Evolutionary conservation across 2,329 filamentous ascomycete species (phyloP).

Genomic region (Verticillium isaacii): DNA sequence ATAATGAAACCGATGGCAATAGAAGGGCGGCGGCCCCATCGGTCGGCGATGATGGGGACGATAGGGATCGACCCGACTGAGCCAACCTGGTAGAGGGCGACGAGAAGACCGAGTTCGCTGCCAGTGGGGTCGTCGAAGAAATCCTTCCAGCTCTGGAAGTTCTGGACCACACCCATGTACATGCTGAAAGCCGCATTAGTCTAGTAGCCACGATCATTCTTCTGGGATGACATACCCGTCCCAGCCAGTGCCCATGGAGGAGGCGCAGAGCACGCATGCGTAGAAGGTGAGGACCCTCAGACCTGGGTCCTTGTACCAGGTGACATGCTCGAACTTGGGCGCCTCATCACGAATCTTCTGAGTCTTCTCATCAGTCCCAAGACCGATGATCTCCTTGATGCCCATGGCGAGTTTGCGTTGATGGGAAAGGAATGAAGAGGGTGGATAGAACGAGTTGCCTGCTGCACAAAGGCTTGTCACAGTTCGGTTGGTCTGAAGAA

Average conservation of each 20-base stretch:
- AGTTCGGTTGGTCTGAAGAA: neutral
- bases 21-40: conserved; percentile 20
- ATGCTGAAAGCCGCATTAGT: neutral
- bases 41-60: conserved; percentile 24
- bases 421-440: neutral
- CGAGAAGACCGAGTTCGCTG: conserved; percentile 22
- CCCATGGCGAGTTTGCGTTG: neutral
- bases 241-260: conserved; percentile 51
- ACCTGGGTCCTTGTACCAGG: conserved; percentile 49
- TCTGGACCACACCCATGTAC: conserved; percentile 3
- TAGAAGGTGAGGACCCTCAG: conserved; percentile 51
- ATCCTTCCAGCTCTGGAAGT: conserved; percentile 5
- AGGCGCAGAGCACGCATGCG: conserved; percentile 43
- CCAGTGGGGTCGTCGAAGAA: conserved; percentile 25
- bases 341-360: conserved; percentile 31
- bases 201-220: neutral
- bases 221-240: conserved; percentile 36
- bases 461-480: neutral
- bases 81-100: conserved; percentile 42
- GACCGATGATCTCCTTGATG: neutral
- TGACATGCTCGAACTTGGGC: conserved; percentile 41
- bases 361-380: neutral
- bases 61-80: conserved; percentile 30
- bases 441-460: neutral
- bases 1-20: conserved; percentile 23